Base-by-base conservation (phyloP, 139 green algal genomes). In the Raphidocelis subcapitata region DNA sequence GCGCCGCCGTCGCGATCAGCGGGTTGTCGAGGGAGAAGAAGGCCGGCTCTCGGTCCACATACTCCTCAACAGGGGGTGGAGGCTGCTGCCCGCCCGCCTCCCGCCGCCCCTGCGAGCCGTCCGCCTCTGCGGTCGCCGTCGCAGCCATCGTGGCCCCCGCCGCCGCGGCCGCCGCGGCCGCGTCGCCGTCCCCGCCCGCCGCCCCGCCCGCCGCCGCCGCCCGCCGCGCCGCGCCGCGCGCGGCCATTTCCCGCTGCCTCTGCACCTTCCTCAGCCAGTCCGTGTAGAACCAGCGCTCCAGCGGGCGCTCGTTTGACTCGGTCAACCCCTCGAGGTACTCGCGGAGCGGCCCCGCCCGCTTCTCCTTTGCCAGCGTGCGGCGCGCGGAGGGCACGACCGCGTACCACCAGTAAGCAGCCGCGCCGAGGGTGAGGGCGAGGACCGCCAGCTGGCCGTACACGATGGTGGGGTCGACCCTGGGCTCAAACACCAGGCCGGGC, bases 11-110 rank as follows among this genome's bases (percentile, higher is more conserved):
- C 20, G 78, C 72, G 1, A 83, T 24, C 3, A 83, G 62, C 0
- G 78, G 78, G 55, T 83, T 83, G 67, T 83, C 78, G 20, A 83
- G 56, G 15, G 67, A 77, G 29, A 69, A 65, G 41, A 83, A 83
- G 20, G 23, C 60, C 4, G 78, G 78, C 55, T 78, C 23, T 21
- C 47, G 51, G 77, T 76, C 20, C 46, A 31, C 56, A 36, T 82
- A 21, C 14, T 65, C 33, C 14, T 57, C 52, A 23, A 57, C 26
- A 23, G 31, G 14, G 16, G 49, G 72, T 23, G 15, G 51, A 5
- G 10, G 24, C 10, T 29, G 16, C 44, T 73, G 44, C 37, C 36
- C 28, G 32, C 54, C 55, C 57, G 51, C 33, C 67, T 59, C 33
- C 54, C 29, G 55, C 36, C n/a, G 36, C 15, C 33, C 4, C 18